A percentile compares a stretch with the other conserved stretches of the same genome.
Evolutionary conservation across 331 rosid genomes (phyloP).

Genomic region (Erythrophleum ivorense): DNA sequence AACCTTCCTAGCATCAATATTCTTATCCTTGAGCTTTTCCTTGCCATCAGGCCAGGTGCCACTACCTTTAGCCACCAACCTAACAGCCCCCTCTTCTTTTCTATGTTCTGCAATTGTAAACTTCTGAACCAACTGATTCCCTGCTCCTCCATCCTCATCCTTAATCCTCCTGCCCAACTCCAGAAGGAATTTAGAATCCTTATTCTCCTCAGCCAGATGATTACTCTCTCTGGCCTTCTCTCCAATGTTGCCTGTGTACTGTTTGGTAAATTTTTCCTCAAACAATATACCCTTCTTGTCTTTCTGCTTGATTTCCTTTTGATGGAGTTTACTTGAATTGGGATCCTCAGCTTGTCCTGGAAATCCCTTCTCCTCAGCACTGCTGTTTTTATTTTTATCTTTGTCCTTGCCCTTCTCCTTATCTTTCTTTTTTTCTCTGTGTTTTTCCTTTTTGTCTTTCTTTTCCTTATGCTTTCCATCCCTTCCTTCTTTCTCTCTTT

Average conservation of each 20-base stretch:
- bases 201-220: constrained; percentile 60
- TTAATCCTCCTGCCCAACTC: constrained; percentile 73
- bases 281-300: constrained; percentile 49
- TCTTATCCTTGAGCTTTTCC: constrained; percentile 62
- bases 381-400: constrained; percentile 52
- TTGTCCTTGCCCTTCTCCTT: constrained; percentile 48
- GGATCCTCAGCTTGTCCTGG: constrained; percentile 54
- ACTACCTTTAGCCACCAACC: constrained; percentile 60
- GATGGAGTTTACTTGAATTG: constrained; percentile 51
- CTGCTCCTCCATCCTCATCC: constrained; percentile 57
- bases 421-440: constrained; percentile 68
- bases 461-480: constrained; percentile 79
- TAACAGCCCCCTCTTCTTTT: constrained; percentile 65
- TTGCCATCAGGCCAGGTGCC: constrained; percentile 46
- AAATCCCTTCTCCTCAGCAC: constrained; percentile 62
- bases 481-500: constrained; percentile 72
- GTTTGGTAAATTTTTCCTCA: constrained; percentile 60
- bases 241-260: constrained; percentile 54
- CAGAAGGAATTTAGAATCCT: constrained; percentile 54
- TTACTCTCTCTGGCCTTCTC: constrained; percentile 59
- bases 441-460: constrained; percentile 83
- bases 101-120: constrained; percentile 49
- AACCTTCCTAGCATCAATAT: constrained; percentile 49
- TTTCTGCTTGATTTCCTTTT: constrained; percentile 56
- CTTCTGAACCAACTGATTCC: constrained; percentile 55